These are phyloP conservation scores for Eudorina sp. DNA, from an alignment of 139 green algal species.

Conservation along the genomic window DNA sequence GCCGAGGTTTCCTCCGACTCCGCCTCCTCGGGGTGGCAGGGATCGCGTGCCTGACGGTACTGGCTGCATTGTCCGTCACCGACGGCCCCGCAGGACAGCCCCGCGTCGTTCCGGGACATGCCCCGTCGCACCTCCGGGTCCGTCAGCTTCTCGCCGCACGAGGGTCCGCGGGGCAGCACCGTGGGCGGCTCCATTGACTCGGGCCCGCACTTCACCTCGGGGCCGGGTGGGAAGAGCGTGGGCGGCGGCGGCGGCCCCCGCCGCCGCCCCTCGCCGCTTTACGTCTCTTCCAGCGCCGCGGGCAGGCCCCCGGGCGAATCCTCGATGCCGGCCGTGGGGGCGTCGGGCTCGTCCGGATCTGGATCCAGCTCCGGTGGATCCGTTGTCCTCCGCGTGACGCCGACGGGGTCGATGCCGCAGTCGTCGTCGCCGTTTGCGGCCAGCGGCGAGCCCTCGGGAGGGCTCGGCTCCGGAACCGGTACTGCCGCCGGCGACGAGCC, in stretches of 20 bases:
- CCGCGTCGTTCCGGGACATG: slow-evolving; percentile 39
- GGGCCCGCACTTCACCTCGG: not conserved
- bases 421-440: not conserved
- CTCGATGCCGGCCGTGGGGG: not conserved
- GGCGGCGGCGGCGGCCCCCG: not conserved
- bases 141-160: not conserved
- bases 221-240: not conserved
- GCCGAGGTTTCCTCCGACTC: too few relatives aligned
- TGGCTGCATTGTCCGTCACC: too few relatives aligned
- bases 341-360: not conserved
- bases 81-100: slow-evolving; percentile 9
- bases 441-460: not conserved
- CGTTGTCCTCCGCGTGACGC: not conserved
- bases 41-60: too few relatives aligned
- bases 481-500: not conserved
- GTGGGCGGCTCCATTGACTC: not conserved
- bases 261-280: not conserved
- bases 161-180: not conserved
- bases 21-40: too few relatives aligned
- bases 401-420: not conserved
- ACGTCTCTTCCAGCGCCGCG: not conserved
- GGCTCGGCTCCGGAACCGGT: not conserved
- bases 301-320: not conserved
- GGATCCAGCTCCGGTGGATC: slow-evolving; percentile 1
- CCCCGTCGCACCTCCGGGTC: slow-evolving; percentile 1